phyloP scores from a whole-genome alignment of 2,329 filamentous ascomycete genomes.

The Fusarium humuli region DNA sequence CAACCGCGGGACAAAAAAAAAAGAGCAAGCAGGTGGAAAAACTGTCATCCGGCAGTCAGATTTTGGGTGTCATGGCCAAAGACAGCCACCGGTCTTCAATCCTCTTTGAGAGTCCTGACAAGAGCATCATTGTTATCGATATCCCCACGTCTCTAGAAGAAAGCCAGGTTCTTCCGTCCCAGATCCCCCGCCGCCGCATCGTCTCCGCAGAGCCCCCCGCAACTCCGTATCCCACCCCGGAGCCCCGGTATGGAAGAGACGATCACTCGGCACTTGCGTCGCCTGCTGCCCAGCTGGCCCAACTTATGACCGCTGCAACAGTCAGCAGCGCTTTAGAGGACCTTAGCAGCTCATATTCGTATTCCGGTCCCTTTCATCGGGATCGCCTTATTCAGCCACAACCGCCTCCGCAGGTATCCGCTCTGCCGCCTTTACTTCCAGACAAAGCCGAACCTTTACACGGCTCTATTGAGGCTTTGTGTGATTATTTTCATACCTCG shows the following conservation, averaged over 20 bases:
- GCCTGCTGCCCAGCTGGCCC: conserved; percentile 62
- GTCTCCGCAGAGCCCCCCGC: conserved; percentile 59
- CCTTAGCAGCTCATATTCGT: conserved; percentile 45
- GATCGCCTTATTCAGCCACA: conserved; percentile 51
- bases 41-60: conserved; percentile 17
- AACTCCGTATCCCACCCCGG: conserved; percentile 64
- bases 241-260: conserved; percentile 52
- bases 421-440: conserved; percentile 53
- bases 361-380: conserved; percentile 60
- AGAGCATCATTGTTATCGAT: conserved; percentile 71
- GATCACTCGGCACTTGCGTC: conserved; percentile 51
- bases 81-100: conserved; percentile 43
- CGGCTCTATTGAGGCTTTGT: conserved; percentile 59
- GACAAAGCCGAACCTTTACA: conserved; percentile 58
- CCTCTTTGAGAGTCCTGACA: conserved; percentile 50
- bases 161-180: conserved; percentile 65
- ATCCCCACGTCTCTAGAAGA: conserved; percentile 76
- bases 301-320: conserved; percentile 64
- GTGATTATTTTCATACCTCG: conserved; percentile 54
- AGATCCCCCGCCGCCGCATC: conserved; percentile 55
- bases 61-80: conserved; percentile 12
- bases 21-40: conserved; percentile 7
- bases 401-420: conserved; percentile 7
- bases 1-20: conserved; percentile 21
- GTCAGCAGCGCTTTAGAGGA: conserved; percentile 59